phyloP scores from a whole-genome alignment of 306 rosid genomes.

The Begonia loranthoides region DNA sequence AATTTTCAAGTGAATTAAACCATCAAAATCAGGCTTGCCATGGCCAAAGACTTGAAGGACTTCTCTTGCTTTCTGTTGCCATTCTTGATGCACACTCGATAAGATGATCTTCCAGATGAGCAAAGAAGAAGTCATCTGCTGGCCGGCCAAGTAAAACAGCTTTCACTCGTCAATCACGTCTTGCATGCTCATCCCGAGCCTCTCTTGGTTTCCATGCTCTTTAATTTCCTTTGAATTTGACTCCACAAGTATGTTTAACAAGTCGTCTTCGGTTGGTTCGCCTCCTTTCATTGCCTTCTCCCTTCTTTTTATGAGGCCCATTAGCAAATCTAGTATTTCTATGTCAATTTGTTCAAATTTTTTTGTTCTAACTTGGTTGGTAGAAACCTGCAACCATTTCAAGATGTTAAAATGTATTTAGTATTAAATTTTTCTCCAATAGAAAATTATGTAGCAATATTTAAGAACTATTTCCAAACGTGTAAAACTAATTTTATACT shows the following conservation, averaged over 20 bases:
- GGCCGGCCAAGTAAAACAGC: slow-evolving; percentile 32
- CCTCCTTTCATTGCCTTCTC: slow-evolving; percentile 1
- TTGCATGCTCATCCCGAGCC: slow-evolving; percentile 10
- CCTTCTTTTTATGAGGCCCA: neutral
- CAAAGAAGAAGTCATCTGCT: slow-evolving; percentile 17
- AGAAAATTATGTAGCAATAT: too few species aligned
- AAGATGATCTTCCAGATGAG: slow-evolving; percentile 39
- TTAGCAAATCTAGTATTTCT: neutral
- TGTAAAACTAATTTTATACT: too few species aligned
- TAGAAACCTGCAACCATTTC: neutral
- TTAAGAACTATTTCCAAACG: too few species aligned
- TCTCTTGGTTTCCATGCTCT: slow-evolving; percentile 18
- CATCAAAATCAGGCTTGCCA: slow-evolving; percentile 20
- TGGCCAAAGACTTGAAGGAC: slow-evolving; percentile 23
- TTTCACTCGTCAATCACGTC: slow-evolving; percentile 35
- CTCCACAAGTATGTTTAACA: neutral
- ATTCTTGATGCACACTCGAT: slow-evolving; percentile 17
- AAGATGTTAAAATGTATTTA: too few species aligned
- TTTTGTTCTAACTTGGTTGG: slow-evolving; percentile 14
- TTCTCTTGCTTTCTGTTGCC: slow-evolving; percentile 49
- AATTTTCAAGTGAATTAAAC: slow-evolving; percentile 17
- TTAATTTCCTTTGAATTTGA: slow-evolving; percentile 1
- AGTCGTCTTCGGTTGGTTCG: neutral
- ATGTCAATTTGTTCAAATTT: slow-evolving; percentile 13
- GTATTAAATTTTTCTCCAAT: neutral